Conservation (phyloP, 495 filamentous ascomycete genomes). For the Letharia columbiana region DNA sequence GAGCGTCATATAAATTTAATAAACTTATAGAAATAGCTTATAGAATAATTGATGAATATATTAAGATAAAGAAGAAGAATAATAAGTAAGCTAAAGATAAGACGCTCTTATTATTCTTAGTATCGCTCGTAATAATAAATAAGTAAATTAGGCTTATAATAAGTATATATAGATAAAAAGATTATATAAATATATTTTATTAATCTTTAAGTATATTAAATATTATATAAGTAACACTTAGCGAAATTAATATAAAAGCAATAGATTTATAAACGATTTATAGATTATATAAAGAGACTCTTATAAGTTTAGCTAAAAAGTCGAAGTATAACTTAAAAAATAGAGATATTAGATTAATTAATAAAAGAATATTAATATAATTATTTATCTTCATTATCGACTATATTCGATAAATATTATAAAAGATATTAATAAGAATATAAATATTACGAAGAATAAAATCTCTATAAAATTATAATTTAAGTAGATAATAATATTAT, state of each 20-base stretch:
- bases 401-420: not conserved
- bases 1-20: conserved; percentile 26
- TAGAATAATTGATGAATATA: conserved; percentile 18
- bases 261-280: not conserved
- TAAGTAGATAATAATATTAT: not conserved
- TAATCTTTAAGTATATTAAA: not conserved
- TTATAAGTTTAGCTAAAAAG: conserved; percentile 27
- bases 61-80: not conserved
- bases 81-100: not conserved
- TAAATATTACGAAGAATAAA: not conserved
- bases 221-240: not conserved
- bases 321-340: conserved; percentile 24
- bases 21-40: conserved; percentile 30
- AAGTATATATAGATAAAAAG: not conserved
- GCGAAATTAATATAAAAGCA: not conserved
- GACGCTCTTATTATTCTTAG: not conserved
- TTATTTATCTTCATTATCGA: not conserved
- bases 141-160: conserved; percentile 3
- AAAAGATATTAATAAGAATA: conserved; percentile 6
- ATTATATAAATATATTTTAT: not conserved
- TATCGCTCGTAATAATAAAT: conserved; percentile 1
- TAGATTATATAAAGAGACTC: conserved; percentile 15
- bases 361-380: not conserved
- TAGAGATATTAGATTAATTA: conserved; percentile 11
- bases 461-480: not conserved